These are phyloP conservation scores for Pyrus communis DNA, from an alignment of 306 rosid species.

Conservation along the genomic window DNA sequence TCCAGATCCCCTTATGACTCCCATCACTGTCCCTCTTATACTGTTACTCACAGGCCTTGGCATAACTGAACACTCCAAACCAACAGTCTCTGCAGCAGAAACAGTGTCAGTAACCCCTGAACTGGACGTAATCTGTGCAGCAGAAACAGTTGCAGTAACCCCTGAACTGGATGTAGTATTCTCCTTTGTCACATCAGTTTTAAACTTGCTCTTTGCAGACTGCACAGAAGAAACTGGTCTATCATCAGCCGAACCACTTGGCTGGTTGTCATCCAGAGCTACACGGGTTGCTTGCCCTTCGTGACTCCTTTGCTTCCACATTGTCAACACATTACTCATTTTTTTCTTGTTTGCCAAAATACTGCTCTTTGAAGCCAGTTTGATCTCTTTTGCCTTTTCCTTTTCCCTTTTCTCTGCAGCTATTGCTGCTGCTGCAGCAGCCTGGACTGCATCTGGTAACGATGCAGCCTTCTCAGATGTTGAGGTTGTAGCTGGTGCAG, in stretches of 20 bases:
- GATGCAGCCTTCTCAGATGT: slow-evolving; percentile 67
- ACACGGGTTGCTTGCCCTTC: slow-evolving; percentile 88
- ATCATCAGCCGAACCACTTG: slow-evolving; percentile 48
- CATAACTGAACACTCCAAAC: slow-evolving; percentile 51
- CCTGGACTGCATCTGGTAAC: slow-evolving; percentile 87
- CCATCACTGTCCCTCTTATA: slow-evolving; percentile 82
- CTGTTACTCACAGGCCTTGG: slow-evolving; percentile 83
- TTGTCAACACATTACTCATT: slow-evolving; percentile 85
- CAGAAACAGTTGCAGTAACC: slow-evolving; percentile 23
- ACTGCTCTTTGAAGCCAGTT: slow-evolving; percentile 91
- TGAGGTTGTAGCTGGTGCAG: slow-evolving; percentile 85
- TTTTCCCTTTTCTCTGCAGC: slow-evolving; percentile 97
- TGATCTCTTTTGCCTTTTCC: slow-evolving; percentile 82
- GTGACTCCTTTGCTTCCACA: slow-evolving; percentile 98
- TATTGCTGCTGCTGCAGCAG: slow-evolving; percentile 95
- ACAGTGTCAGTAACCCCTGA: slow-evolving; percentile 33
- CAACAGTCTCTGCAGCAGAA: slow-evolving; percentile 30
- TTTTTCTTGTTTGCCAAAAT: slow-evolving; percentile 92
- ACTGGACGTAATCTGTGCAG: slow-evolving; percentile 27
- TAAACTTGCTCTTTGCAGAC: slow-evolving; percentile 54
- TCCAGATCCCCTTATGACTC: slow-evolving; percentile 96
- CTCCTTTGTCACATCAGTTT: slow-evolving; percentile 51
- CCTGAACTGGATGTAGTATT: slow-evolving; percentile 34
- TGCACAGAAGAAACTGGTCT: slow-evolving; percentile 45
- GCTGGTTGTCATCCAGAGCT: slow-evolving; percentile 69